phyloP scores from a whole-genome alignment of 2,329 filamentous ascomycete genomes.

The Colletotrichum destructivum region DNA sequence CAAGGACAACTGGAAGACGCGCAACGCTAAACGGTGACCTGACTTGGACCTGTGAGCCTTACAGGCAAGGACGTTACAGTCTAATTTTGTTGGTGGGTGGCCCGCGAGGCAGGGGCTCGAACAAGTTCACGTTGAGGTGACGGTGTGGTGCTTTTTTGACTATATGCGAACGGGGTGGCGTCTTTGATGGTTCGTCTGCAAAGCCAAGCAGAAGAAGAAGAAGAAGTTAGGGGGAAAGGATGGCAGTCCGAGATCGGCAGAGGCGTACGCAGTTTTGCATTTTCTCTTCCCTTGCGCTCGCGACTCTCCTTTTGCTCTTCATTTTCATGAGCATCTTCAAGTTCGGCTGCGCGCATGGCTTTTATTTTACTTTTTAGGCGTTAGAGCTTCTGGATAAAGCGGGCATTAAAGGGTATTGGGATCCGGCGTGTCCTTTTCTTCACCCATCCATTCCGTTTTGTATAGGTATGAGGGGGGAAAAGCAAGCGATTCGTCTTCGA shows the following conservation, averaged over 20 bases:
- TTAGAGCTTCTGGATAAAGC: conserved; percentile 29
- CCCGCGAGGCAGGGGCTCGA: neutral
- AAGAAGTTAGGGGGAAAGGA: neutral
- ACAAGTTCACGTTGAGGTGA: neutral
- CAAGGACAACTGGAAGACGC: conserved; percentile 84
- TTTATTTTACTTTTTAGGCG: conserved; percentile 11
- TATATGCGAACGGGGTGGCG: conserved; percentile 5
- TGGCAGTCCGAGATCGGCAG: neutral
- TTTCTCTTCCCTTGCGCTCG: neutral
- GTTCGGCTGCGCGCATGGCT: neutral
- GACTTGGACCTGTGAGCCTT: neutral
- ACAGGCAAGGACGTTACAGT: neutral
- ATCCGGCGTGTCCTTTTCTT: neutral
- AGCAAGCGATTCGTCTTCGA: neutral
- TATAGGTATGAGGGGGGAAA: neutral
- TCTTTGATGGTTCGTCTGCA: conserved; percentile 12
- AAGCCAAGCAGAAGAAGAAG: neutral
- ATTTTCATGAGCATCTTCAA: neutral
- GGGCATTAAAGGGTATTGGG: conserved; percentile 6
- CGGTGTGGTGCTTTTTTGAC: neutral
- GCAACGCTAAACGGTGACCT: conserved; percentile 47
- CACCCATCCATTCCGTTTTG: neutral
- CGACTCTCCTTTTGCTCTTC: neutral
- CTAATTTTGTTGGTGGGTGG: neutral
- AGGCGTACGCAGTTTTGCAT: neutral